These are phyloP conservation scores for Dichomitus squalens DNA, from an alignment of 1,284 basidiomycete species.

Conservation along the genomic window DNA sequence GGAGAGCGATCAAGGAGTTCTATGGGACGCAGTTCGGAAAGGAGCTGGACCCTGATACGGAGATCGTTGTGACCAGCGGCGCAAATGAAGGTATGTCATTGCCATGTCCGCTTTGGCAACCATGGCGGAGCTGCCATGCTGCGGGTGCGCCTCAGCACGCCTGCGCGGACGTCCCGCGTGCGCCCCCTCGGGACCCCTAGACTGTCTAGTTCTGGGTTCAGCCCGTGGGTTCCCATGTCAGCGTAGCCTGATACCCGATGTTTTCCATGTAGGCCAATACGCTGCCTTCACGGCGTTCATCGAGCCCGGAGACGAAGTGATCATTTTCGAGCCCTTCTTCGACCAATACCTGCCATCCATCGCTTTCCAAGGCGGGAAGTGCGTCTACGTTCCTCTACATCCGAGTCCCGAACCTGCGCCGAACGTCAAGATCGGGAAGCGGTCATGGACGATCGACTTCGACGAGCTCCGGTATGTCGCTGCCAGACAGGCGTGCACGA, in stretches of 20 bases:
- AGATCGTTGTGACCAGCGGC: conserved; percentile 73
- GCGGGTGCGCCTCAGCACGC: no score
- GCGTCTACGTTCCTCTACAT: conserved; percentile 93
- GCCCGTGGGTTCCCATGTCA: no score
- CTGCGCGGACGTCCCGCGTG: not conserved
- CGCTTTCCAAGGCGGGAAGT: conserved; percentile 89
- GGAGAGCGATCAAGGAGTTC: conserved; percentile 81
- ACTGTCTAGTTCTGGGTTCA: no score
- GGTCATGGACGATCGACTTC: conserved; percentile 86
- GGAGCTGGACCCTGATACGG: conserved; percentile 73
- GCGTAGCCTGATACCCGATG: no score
- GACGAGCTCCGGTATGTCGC: conserved; percentile 73
- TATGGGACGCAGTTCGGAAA: conserved; percentile 75
- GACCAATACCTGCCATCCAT: conserved; percentile 94
- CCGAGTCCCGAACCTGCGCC: conserved; percentile 57
- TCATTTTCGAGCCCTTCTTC: conserved; percentile 97
- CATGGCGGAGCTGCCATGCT: no score
- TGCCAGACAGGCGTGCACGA: not conserved
- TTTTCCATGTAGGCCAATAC: conserved; percentile 69
- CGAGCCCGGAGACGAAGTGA: conserved; percentile 91
- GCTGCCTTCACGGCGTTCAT: conserved; percentile 87
- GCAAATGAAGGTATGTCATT: conserved; percentile 85
- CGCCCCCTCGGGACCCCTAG: not conserved
- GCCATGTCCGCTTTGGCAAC: no score
- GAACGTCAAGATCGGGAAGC: conserved; percentile 59